A percentile compares a stretch with the other conserved stretches of the same genome.
Evolutionary conservation across 2,329 filamentous ascomycete species (phyloP).

Genomic region (Fusarium hainanense): DNA sequence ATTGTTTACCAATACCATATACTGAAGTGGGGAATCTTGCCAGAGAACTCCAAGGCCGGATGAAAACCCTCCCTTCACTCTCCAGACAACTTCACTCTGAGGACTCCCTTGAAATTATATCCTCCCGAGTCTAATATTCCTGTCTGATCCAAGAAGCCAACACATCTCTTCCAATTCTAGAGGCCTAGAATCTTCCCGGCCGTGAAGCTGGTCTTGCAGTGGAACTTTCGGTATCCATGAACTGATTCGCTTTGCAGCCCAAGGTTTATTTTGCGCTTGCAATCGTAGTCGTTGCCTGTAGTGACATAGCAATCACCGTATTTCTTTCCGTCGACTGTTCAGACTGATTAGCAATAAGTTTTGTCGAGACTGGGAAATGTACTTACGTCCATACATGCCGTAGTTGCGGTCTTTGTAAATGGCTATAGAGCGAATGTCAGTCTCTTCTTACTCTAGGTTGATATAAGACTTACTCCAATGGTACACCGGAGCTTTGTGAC

Average conservation of each 20-base stretch:
- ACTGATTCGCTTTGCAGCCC: neutral
- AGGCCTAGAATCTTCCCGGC: neutral
- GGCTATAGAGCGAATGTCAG: neutral
- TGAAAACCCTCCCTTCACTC: neutral
- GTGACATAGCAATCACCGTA: neutral
- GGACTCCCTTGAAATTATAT: neutral
- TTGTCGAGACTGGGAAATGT: neutral
- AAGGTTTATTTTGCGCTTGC: neutral
- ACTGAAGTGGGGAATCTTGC: neutral
- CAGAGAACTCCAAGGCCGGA: neutral
- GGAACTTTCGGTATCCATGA: neutral
- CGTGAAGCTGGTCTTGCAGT: neutral
- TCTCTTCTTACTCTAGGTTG: neutral
- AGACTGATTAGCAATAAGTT: neutral
- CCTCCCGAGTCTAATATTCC: neutral
- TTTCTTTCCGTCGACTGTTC: neutral
- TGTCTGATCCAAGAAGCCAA: neutral
- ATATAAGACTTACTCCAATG: neutral
- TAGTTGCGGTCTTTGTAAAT: neutral
- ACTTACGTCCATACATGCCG: constrained; percentile 1
- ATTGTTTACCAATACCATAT: neutral
- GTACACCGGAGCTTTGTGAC: neutral
- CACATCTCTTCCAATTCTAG: neutral
- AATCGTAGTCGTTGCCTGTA: neutral
- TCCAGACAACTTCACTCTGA: neutral